These are phyloP conservation scores for Butyriboletus regius DNA, from an alignment of 1,284 basidiomycete genomes.

Conservation along the genomic window DNA sequence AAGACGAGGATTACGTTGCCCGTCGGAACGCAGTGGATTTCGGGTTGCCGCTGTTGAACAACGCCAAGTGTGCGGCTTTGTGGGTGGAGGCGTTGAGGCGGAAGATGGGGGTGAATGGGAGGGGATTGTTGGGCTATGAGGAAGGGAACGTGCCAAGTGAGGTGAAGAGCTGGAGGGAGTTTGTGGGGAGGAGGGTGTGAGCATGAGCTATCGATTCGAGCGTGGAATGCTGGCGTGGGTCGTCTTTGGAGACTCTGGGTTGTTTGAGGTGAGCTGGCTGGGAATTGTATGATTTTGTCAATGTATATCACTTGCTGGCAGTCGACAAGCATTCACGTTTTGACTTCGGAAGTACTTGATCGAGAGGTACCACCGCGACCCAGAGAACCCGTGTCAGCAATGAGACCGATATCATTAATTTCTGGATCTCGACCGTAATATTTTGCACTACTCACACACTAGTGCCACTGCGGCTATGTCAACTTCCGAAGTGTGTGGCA, in stretches of 20 bases:
- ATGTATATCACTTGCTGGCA: too few species aligned
- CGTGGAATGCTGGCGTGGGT: background rate
- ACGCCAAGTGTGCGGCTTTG: slow-evolving; percentile 79
- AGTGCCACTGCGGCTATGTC: too few species aligned
- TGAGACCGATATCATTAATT: too few species aligned
- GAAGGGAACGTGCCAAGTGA: slow-evolving; percentile 91
- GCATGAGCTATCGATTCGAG: slow-evolving; percentile 37
- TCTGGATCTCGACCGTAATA: too few species aligned
- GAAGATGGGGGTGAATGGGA: slow-evolving; percentile 77
- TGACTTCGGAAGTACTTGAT: too few species aligned
- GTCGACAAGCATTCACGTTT: too few species aligned
- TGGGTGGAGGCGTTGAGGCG: slow-evolving; percentile 86
- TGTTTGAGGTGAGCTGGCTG: background rate
- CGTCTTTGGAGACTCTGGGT: background rate
- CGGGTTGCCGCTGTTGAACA: slow-evolving; percentile 84
- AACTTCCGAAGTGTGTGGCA: too few species aligned
- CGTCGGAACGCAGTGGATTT: slow-evolving; percentile 87
- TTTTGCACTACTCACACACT: too few species aligned
- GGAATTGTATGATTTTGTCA: background rate
- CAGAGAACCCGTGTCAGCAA: too few species aligned
- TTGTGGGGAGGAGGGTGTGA: slow-evolving; percentile 63
- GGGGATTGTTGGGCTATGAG: slow-evolving; percentile 72
- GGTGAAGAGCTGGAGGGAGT: slow-evolving; percentile 86
- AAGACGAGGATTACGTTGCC: slow-evolving; percentile 96
- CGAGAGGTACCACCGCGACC: too few species aligned